Conservation (phyloP, 345 rosid species). For the Citrus cavaleriei region DNA sequence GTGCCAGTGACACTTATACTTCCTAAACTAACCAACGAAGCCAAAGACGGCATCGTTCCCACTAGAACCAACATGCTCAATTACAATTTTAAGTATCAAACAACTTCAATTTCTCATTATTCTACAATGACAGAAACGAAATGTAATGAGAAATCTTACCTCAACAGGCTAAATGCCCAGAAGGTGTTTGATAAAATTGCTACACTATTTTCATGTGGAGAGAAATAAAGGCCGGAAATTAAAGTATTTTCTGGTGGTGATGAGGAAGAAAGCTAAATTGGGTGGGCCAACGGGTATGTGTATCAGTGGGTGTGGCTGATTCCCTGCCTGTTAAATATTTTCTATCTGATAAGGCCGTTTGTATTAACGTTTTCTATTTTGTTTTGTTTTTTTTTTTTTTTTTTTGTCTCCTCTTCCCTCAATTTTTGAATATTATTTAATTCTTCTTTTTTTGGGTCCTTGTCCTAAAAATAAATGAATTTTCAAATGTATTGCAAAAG, state of each 20-base stretch:
- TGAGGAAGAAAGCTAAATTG: conserved; percentile 7
- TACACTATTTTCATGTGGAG: conserved; percentile 5
- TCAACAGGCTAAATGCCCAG: neutral
- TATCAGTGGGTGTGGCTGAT: conserved; percentile 53
- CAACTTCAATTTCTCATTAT: conserved; percentile 5
- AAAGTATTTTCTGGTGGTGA: neutral
- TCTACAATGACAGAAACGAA: neutral
- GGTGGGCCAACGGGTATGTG: conserved; percentile 12
- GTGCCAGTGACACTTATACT: conserved; percentile 39
- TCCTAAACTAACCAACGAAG: conserved; percentile 60
- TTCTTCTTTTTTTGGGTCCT: no score
- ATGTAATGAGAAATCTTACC: conserved; percentile 11
- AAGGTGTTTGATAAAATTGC: neutral
- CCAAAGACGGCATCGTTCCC: conserved; percentile 78
- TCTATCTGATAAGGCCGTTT: conserved; percentile 41
- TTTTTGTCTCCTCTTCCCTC: neutral
- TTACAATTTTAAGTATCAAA: conserved; percentile 6
- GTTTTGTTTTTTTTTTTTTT: neutral
- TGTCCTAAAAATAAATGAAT: neutral
- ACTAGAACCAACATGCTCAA: conserved; percentile 54
- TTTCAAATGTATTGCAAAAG: neutral
- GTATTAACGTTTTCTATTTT: neutral
- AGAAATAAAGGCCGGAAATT: conserved; percentile 6
- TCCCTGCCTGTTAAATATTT: conserved; percentile 50
- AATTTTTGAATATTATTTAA: neutral